These are phyloP conservation scores for Aspergillus tanneri DNA, from an alignment of 2,329 filamentous ascomycete species.

Conservation along the genomic window DNA sequence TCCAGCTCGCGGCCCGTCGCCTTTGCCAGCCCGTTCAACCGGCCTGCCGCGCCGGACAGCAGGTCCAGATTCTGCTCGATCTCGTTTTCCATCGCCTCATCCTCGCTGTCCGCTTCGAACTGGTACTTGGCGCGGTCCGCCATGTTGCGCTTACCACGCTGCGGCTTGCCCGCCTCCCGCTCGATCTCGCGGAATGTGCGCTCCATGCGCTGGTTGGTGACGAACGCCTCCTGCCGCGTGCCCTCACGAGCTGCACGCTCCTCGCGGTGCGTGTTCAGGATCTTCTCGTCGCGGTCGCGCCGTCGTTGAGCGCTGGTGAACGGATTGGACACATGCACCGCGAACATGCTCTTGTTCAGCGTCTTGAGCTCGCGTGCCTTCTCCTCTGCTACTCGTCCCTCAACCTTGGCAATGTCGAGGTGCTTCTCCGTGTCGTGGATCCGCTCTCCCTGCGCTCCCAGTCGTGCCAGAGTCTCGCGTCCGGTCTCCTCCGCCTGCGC, in stretches of 20 bases:
- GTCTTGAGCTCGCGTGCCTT: constrained; percentile 80
- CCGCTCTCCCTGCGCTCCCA: constrained; percentile 76
- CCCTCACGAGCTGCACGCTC: constrained; percentile 59
- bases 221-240: constrained; percentile 55
- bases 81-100: constrained; percentile 68
- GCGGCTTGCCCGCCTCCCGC: constrained; percentile 48
- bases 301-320: constrained; percentile 70
- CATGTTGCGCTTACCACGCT: constrained; percentile 55
- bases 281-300: constrained; percentile 63
- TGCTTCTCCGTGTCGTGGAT: constrained; percentile 81
- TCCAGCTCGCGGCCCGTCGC: constrained; percentile 75
- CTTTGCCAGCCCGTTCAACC: constrained; percentile 70
- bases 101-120: constrained; percentile 72
- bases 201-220: constrained; percentile 59
- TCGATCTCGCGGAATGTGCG: constrained; percentile 65
- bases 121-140: constrained; percentile 71
- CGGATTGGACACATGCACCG: constrained; percentile 72
- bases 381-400: constrained; percentile 74
- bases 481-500: constrained; percentile 70
- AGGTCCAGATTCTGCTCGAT: constrained; percentile 66
- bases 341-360: constrained; percentile 88
- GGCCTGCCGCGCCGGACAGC: constrained; percentile 61
- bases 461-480: constrained; percentile 67
- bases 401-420: constrained; percentile 73
- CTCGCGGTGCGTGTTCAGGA: constrained; percentile 63